phyloP scores from a whole-genome alignment of 176 grass and related monocot species.

The Tillandsia fasciculata region DNA sequence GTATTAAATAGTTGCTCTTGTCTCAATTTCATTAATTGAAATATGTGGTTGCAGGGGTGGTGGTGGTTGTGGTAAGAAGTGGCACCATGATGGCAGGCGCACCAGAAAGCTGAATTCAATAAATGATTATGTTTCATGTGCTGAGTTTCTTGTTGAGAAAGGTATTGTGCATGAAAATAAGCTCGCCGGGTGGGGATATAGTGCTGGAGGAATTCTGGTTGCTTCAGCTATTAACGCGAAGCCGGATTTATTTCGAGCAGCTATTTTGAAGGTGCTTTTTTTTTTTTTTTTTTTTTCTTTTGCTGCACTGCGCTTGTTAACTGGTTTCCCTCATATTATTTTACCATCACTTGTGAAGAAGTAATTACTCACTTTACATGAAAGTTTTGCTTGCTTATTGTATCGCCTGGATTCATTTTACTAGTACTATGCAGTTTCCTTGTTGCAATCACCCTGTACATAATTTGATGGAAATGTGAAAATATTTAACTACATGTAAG shows the following conservation, averaged over 20 bases:
- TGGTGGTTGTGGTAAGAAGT: constrained; percentile 77
- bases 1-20: background rate
- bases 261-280: constrained; percentile 71
- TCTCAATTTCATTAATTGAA: constrained; percentile 13
- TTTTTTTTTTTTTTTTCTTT: background rate
- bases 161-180: constrained; percentile 71
- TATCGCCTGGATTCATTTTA: background rate
- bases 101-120: constrained; percentile 71
- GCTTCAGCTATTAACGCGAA: constrained; percentile 78
- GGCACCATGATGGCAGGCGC: constrained; percentile 65
- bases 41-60: constrained; percentile 55
- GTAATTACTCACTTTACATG: background rate
- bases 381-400: background rate
- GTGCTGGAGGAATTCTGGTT: constrained; percentile 82
- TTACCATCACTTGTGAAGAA: background rate
- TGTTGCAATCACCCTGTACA: background rate
- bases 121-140: constrained; percentile 84
- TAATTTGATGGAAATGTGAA: no score
- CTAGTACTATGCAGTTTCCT: background rate
- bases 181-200: constrained; percentile 92
- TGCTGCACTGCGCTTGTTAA: background rate
- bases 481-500: no score
- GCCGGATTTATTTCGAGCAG: constrained; percentile 76
- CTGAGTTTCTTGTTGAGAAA: constrained; percentile 88
- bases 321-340: background rate